Evolutionary conservation across 768 basidiomycete genomes (phyloP), one percentile per base, ranked within the genome.

Genomic region (Tubosaeta brunneosetosa): DNA sequence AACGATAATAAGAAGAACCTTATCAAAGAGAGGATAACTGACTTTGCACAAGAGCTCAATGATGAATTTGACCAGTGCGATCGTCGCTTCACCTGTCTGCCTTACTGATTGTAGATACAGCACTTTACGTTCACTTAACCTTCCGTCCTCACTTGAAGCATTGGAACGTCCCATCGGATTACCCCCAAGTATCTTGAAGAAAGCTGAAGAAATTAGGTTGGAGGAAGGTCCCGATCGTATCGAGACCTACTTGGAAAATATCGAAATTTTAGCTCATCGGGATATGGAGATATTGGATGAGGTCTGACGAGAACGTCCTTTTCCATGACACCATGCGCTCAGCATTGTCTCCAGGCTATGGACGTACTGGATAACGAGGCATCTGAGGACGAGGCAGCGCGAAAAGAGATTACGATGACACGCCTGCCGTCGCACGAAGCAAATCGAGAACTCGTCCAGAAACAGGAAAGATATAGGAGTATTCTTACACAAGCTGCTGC

Each of bases 341-440:
- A 55, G 32, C 40, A 14, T 44, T 32, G 25, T 36, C 14, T 40
- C 17, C 57, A 97, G 94, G 84, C 91, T 0, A 79, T 93, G 74
- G 92, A 93, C 60, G 82, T 94, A 19, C 72, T 99, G n/a, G 93
- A 95, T 60, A 83, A 81, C 41, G 94, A 97, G 69, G 88, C 88
- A 14, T 87, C 86, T 13, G 88, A 91, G 63, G 90, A 93, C 58
- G 90, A 91, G 65, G 75, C 79, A 11, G 73, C 81, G 29, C 81
- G 85, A 14, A 77, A 77, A 56, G 78, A 79, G 22, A 69, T 67
- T 1, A 58, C 70, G 42, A 60, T 80, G 51, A 68, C 73, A 50
- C 77, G 92, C 32, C 71, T 73, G 1, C 82, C 86, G 1, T 97
- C 94, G 0, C 79, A 88, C 60, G 81, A 88, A 60, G 91, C 88